These are phyloP conservation scores for Alternaria conjuncta DNA, from an alignment of 2,329 filamentous ascomycete species.

Conservation along the genomic window DNA sequence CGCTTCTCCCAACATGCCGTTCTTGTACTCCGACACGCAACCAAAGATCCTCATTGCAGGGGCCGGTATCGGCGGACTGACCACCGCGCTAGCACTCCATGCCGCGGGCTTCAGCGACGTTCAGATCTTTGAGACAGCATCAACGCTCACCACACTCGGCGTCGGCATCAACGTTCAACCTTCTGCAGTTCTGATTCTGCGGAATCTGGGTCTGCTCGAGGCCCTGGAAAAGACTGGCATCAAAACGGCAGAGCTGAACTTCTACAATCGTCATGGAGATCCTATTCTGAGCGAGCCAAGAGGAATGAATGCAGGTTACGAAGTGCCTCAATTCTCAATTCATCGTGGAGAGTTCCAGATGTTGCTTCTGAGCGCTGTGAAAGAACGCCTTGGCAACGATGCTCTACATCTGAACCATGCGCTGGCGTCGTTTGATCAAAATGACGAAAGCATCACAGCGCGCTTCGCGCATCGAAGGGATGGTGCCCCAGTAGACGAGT, in stretches of 20 bases:
- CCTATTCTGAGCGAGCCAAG: slow-evolving; percentile 53
- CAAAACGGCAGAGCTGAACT: slow-evolving; percentile 53
- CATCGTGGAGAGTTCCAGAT: slow-evolving; percentile 57
- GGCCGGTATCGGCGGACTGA: slow-evolving; percentile 77
- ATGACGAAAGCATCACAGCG: slow-evolving; percentile 47
- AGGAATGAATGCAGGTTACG: slow-evolving; percentile 51
- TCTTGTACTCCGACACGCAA: slow-evolving; percentile 28
- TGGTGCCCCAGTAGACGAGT: slow-evolving; percentile 33
- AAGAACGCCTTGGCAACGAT: slow-evolving; percentile 49
- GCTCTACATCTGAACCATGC: slow-evolving; percentile 51
- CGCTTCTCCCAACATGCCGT: slow-evolving; percentile 6
- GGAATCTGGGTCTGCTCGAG: slow-evolving; percentile 53
- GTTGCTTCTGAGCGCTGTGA: slow-evolving; percentile 51
- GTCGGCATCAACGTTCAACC: slow-evolving; percentile 58
- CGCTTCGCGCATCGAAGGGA: slow-evolving; percentile 42
- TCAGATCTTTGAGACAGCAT: slow-evolving; percentile 52
- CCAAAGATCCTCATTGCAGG: slow-evolving; percentile 38
- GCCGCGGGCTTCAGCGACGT: slow-evolving; percentile 66
- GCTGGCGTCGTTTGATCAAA: slow-evolving; percentile 47
- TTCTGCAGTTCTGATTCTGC: slow-evolving; percentile 53
- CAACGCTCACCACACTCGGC: slow-evolving; percentile 52
- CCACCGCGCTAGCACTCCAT: slow-evolving; percentile 72
- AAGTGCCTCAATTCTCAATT: slow-evolving; percentile 54
- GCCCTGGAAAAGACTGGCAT: slow-evolving; percentile 51
- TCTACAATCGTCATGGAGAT: slow-evolving; percentile 55